Conservation (phyloP, 805 yeast genomes). For the Metschnikowia lunata region DNA sequence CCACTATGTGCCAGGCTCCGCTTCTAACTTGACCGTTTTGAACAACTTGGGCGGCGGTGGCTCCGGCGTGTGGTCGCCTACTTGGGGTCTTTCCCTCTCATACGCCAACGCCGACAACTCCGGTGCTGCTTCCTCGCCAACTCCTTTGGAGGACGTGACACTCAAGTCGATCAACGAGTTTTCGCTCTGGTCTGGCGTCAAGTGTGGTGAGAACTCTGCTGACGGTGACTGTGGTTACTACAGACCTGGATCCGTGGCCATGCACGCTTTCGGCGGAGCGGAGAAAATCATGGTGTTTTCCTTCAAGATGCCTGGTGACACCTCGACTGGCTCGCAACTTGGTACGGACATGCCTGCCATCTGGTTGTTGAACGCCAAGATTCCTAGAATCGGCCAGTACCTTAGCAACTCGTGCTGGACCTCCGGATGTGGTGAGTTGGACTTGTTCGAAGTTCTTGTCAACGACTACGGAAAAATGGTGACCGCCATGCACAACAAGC, state of each 20-base stretch:
- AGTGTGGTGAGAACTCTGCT: conserved; percentile 40
- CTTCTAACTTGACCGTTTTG: conserved; percentile 73
- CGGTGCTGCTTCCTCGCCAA: conserved; percentile 64
- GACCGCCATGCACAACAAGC: conserved; percentile 80
- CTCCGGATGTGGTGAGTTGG: conserved; percentile 97
- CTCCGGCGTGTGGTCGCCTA: conserved; percentile 82
- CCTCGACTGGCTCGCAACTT: conserved; percentile 23
- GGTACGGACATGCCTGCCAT: conserved; percentile 89
- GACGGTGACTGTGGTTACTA: conserved; percentile 74
- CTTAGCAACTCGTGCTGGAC: conserved; percentile 91
- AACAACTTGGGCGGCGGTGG: conserved; percentile 87
- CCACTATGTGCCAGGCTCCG: conserved; percentile 61
- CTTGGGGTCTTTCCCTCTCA: conserved; percentile 91
- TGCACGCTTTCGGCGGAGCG: conserved; percentile 87
- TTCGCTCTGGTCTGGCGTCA: conserved; percentile 71
- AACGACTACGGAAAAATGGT: conserved; percentile 56
- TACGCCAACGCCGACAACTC: conserved; percentile 76
- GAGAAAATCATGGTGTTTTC: conserved; percentile 87
- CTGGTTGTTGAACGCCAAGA: conserved; percentile 92
- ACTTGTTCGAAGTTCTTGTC: conserved; percentile 89
- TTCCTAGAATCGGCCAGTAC: conserved; percentile 95
- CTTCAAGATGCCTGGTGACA: conserved; percentile 81
- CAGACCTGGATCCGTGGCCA: conserved; percentile 84
- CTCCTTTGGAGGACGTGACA: conserved; percentile 63
- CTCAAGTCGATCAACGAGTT: conserved; percentile 73